Percentiles rank a stretch among this genome's conserved stretches.
Evolutionary conservation across 805 yeast species (phyloP).

Genomic region (Pichia scutulata): DNA sequence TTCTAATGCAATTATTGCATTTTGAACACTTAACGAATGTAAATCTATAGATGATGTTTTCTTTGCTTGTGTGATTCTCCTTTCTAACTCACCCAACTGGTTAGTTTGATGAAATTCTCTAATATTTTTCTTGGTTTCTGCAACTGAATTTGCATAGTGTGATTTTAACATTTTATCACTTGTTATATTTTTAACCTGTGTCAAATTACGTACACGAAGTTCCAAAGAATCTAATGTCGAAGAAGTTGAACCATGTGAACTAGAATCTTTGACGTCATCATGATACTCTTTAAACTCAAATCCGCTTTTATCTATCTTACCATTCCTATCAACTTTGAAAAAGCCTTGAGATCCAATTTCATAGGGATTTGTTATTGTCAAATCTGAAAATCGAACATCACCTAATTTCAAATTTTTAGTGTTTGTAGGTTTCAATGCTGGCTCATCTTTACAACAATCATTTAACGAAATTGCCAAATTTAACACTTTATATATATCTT

Average conservation of each 20-base stretch:
- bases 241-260: background rate
- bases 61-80: conserved; percentile 8
- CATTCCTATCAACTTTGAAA: background rate
- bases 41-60: conserved; percentile 39
- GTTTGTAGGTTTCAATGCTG: background rate
- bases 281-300: background rate
- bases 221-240: background rate
- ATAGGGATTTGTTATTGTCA: background rate
- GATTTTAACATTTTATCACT: background rate
- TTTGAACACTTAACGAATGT: conserved; percentile 43
- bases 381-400: background rate
- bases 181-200: background rate
- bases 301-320: background rate
- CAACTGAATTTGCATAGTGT: background rate
- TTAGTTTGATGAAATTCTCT: background rate
- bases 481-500: conserved; percentile 34
- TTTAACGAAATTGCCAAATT: conserved; percentile 27
- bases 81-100: background rate
- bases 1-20: conserved; percentile 36
- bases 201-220: background rate
- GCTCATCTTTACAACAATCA: conserved; percentile 6
- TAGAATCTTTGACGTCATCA: background rate
- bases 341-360: background rate
- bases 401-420: background rate
- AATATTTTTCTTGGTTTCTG: background rate